Percentiles rank a stretch among this genome's conserved stretches.
phyloP scores from a whole-genome alignment of 2,329 filamentous ascomycete genomes.

The Aspergillus candidus region DNA sequence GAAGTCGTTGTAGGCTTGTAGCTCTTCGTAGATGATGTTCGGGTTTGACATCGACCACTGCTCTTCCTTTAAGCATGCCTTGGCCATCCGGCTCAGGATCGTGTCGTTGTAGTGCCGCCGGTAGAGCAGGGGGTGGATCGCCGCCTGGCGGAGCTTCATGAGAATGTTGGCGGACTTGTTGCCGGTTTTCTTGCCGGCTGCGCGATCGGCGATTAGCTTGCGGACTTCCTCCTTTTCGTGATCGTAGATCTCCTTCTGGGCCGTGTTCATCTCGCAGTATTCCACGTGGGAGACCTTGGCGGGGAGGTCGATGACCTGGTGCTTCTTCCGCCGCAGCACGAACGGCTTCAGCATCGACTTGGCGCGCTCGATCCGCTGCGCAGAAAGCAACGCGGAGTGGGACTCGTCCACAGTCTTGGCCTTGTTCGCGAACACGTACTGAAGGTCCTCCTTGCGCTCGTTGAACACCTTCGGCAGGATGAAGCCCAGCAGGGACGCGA shows the following conservation, averaged over 20 bases:
- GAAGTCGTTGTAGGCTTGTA: conserved; percentile 54
- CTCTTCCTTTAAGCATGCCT: conserved; percentile 66
- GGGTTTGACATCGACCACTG: conserved; percentile 46
- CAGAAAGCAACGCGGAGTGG: conserved; percentile 76
- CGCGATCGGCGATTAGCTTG: conserved; percentile 55
- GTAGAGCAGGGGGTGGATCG: conserved; percentile 86
- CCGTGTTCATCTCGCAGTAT: conserved; percentile 69
- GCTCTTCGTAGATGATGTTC: conserved; percentile 49
- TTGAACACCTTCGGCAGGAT: conserved; percentile 82
- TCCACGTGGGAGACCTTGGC: conserved; percentile 71
- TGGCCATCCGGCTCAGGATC: conserved; percentile 69
- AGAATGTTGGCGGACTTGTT: conserved; percentile 60
- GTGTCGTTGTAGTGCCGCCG: conserved; percentile 71
- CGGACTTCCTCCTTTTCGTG: conserved; percentile 58
- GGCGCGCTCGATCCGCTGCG: conserved; percentile 77
- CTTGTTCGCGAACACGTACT: conserved; percentile 85
- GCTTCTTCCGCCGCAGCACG: conserved; percentile 87
- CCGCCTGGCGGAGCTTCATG: conserved; percentile 87
- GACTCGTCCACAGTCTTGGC: conserved; percentile 68
- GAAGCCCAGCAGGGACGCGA: conserved; percentile 86
- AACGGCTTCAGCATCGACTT: conserved; percentile 92
- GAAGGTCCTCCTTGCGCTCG: conserved; percentile 69
- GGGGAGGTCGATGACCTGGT: conserved; percentile 83
- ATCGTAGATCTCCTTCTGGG: conserved; percentile 69
- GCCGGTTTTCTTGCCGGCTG: conserved; percentile 49